Evolutionary conservation across 2,329 filamentous ascomycete genomes (phyloP), one percentile per base, ranked within the genome.

Genomic region (Pseudopyrenochaeta lycopersici): DNA sequence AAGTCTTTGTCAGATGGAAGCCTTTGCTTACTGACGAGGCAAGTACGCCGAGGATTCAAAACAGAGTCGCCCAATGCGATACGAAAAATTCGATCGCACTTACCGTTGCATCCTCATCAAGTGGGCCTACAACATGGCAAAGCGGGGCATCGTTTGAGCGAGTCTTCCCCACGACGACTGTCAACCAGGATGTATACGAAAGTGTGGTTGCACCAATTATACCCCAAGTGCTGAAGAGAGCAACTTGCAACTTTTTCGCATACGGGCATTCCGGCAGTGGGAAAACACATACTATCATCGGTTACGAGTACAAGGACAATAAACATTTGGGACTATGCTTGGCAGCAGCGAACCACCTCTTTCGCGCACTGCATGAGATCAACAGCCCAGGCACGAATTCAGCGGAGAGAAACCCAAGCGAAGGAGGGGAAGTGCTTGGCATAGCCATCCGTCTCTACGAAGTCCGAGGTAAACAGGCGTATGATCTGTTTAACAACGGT

Each of bases 221-320:
- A 0, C 67, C 74, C 1, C 45, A 58, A 10, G 68, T 80, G 9
- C 46, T 79, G 23, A 44, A 61, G 10, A 77, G 77, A 3, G 63
- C 62, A 12, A 75, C 60, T 11, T 78, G 77, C 66, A 80, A 74
- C 45, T 75, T 78, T 62, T 78, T 79, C 52, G 78, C 77, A 9
- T 80, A 80, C 48, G 77, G 77, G 2, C 76, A 79, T 58, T 77
- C 77, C 2, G 58, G 74, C 15, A 78, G 76, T 47, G 77, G 76
- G 0, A 79, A 78, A 53, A 73, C 76, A 1, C 76, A 78, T 52
- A 78, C 76, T 0, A 76, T 78, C 42, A 70, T 81, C 6, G 79
- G 79, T 2, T 80, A 80, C 44, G 71, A 80, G 15, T 76, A 72
- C 39, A 65, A 77, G 5, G 53, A 73, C 2, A 27, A 39, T 1